Conservation (phyloP, 352 stramenopile genomes). For the Elongisporangium undulatum region DNA sequence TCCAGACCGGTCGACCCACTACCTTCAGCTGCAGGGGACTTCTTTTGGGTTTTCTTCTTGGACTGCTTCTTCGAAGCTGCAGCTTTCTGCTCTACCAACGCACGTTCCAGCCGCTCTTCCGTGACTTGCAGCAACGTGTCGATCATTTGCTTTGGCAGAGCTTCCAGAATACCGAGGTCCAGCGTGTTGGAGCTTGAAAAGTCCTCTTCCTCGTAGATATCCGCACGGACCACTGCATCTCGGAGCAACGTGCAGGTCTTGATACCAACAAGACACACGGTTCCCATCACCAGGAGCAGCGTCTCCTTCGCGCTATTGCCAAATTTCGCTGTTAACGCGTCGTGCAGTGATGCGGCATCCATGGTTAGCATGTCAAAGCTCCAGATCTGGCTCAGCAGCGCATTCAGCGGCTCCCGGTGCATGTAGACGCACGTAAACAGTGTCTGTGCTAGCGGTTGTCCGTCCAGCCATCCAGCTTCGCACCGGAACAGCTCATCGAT, state of each 20-base stretch:
- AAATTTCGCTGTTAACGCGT: constrained; percentile 28
- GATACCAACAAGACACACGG: constrained; percentile 58
- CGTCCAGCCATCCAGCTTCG: constrained; percentile 80
- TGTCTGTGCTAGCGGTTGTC: constrained; percentile 83
- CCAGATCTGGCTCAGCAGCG: constrained; percentile 42
- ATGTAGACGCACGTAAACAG: constrained; percentile 89
- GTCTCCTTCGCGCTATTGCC: constrained; percentile 36
- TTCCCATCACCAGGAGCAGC: constrained; percentile 69
- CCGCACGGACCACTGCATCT: constrained; percentile 82
- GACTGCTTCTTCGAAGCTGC: constrained; percentile 41
- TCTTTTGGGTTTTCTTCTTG: constrained; percentile 69
- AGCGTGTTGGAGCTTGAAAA: constrained; percentile 80
- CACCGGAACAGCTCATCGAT: constrained; percentile 72
- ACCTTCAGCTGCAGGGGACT: constrained; percentile 7
- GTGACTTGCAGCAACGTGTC: constrained; percentile 32
- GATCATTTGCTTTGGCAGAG: constrained; percentile 30
- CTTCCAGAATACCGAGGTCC: constrained; percentile 45
- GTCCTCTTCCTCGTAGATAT: constrained; percentile 97
- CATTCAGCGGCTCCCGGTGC: constrained; percentile 67
- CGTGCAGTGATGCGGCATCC: constrained; percentile 4
- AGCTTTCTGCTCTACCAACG: constrained; percentile 37
- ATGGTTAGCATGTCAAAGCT: constrained; percentile 14
- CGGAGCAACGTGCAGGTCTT: constrained; percentile 79
- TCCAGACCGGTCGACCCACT: constrained; percentile 9
- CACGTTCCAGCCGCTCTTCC: constrained; percentile 37